Base-by-base conservation (phyloP, 345 rosid species). In the Gossypium bickii region DNA sequence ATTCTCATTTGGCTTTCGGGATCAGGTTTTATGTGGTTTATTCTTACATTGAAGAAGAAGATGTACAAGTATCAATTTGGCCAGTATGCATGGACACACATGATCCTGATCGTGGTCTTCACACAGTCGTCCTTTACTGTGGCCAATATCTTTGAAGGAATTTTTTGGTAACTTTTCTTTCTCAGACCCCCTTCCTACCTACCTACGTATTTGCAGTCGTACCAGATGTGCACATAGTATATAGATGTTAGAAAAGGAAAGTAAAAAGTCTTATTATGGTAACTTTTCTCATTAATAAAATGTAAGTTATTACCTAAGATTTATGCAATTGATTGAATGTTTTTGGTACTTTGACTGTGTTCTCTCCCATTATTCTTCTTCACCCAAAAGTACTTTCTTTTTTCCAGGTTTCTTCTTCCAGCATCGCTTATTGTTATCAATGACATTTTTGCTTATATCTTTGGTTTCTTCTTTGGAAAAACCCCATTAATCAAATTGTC, bases 1-100 rank as follows among this genome's bases (percentile, higher is more conserved):
- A 22, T 49, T 48, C 18, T 34, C 9, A 12, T 59, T 25, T 59
- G 57, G 41, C 47, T 44, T 10, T 45, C 67, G 27, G 65, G 60
- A 73, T 48, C 86, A 95, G 99, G 99, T 78, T 95, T 95, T 81
- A 89, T 95, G 87, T 95, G 99, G 99, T 95, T 95, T 86, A 95
- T 95, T 81, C 91, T 95, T 71, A 85, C 99, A 18, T 78, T 95
- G 61, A 95, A 95, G 84, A 95, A 93, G 97, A 90, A 89, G 90
- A 89, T 93, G 97, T 95, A 95, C 88, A 93, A 95, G 92, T 95
- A 95, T 91, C 99, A 95, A 84, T 95, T 95, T 90, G 88, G 98
- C 82, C 99, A 95, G 78, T 93, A 89, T 78, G 98, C 99, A 51
- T 95, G 99, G 99, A 95, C 98, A 9, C 99, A 95, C 74, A 95